A percentile compares a stretch with the other conserved stretches of the same genome.
These are phyloP conservation scores for Lichtheimia ornata DNA, from an alignment of 371 early-diverging fungal genomes.

Conservation along the genomic window DNA sequence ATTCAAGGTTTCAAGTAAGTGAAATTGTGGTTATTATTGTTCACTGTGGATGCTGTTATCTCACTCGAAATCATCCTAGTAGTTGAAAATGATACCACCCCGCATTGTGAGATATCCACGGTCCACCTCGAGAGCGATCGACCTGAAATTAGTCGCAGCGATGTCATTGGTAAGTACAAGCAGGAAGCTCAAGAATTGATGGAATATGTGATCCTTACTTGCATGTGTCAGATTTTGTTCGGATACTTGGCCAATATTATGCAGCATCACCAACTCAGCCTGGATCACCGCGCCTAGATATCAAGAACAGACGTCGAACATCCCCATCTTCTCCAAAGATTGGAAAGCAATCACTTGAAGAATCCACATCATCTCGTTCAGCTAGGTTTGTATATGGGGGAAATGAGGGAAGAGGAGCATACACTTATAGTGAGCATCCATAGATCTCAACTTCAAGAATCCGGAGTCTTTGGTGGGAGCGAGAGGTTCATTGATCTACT, in stretches of 20 bases:
- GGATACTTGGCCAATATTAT: conserved; percentile 7
- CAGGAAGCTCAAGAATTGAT: background rate
- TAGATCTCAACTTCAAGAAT: conserved; percentile 3
- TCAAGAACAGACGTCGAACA: background rate
- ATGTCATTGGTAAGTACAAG: conserved; percentile 48
- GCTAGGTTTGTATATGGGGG: background rate
- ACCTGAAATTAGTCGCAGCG: conserved; percentile 55
- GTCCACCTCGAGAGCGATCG: conserved; percentile 47
- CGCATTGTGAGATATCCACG: conserved; percentile 69
- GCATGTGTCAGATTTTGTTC: conserved; percentile 2
- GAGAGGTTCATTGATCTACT: conserved; percentile 38
- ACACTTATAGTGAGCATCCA: background rate
- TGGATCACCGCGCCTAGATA: background rate
- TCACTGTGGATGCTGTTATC: too few relatives aligned
- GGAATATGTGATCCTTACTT: background rate
- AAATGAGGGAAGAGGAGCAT: background rate
- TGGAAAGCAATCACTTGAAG: background rate
- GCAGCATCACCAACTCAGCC: background rate
- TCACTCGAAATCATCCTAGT: background rate
- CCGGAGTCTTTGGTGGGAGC: conserved; percentile 3
- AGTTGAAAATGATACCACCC: conserved; percentile 54
- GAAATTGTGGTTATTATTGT: too few relatives aligned
- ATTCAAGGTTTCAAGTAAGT: conserved; percentile 47
- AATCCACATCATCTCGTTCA: too few relatives aligned
- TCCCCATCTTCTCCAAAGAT: background rate